These are phyloP conservation scores for Pythium periplocum DNA, from an alignment of 352 stramenopile species.

Conservation along the genomic window DNA sequence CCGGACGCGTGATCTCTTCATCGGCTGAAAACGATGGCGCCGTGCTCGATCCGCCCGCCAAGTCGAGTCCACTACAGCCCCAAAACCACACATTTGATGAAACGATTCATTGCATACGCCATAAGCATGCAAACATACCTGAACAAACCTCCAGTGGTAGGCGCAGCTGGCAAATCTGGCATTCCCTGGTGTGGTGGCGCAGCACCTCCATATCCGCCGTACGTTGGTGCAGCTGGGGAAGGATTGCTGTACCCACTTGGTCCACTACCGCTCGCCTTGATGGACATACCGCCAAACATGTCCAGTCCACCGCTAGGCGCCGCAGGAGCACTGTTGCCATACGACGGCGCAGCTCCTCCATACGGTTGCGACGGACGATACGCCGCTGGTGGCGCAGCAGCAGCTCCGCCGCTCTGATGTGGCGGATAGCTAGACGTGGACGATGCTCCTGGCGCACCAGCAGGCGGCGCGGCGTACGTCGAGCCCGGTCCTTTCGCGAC, in stretches of 20 bases:
- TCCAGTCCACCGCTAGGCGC: conserved; percentile 22
- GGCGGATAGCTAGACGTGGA: not conserved
- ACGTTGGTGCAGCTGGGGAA: no score
- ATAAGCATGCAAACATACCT: not conserved
- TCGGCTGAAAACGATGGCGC: conserved; percentile 2
- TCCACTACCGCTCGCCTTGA: conserved; percentile 20
- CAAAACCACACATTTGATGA: no score
- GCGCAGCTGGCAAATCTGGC: conserved; percentile 1
- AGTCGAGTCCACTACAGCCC: conserved; percentile 8
- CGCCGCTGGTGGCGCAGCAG: not conserved
- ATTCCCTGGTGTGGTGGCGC: not conserved
- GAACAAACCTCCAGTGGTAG: conserved; percentile 14
- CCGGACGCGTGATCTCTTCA: conserved; percentile 11
- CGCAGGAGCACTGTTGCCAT: not conserved
- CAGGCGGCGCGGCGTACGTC: conserved; percentile 16
- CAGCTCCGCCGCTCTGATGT: not conserved
- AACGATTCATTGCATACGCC: no score
- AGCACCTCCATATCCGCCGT: conserved; percentile 6
- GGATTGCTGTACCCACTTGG: no score
- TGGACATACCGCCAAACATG: conserved; percentile 79
- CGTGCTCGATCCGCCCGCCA: conserved; percentile 4
- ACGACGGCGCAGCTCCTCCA: conserved; percentile 5
- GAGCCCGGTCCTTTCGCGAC: conserved; percentile 30
- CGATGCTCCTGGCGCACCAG: conserved; percentile 9
- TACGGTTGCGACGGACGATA: conserved; percentile 2